Percentiles rank a stretch among this genome's conserved stretches.
These are phyloP conservation scores for Trichoderma asperelloides DNA, from an alignment of 495 filamentous ascomycete genomes.

Conservation along the genomic window DNA sequence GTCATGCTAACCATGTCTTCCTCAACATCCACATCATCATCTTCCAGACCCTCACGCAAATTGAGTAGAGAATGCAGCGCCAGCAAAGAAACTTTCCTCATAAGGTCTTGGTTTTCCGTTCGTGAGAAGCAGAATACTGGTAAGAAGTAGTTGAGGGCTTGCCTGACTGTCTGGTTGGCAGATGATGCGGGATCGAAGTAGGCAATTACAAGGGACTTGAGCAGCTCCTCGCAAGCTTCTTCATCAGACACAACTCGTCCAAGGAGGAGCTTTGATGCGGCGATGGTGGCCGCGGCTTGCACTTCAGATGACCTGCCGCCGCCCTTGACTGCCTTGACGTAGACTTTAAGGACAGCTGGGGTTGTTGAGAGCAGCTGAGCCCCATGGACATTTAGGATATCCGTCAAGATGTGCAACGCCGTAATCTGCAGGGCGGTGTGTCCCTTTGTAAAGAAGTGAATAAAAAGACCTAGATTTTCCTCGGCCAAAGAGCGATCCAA, in stretches of 20 bases:
- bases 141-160: conserved; percentile 89
- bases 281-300: conserved; percentile 72
- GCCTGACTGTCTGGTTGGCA: conserved; percentile 76
- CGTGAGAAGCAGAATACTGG: conserved; percentile 88
- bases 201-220: conserved; percentile 70
- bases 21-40: conserved; percentile 69
- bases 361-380: conserved; percentile 56
- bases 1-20: conserved; percentile 72
- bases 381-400: conserved; percentile 84
- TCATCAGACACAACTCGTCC: conserved; percentile 54
- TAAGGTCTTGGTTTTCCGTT: conserved; percentile 66
- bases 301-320: conserved; percentile 59
- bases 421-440: conserved; percentile 83
- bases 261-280: conserved; percentile 79
- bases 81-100: conserved; percentile 60
- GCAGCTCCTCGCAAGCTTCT: conserved; percentile 52
- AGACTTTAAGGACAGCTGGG: conserved; percentile 62
- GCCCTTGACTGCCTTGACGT: conserved; percentile 64
- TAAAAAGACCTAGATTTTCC: conserved; percentile 87
- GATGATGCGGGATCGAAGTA: conserved; percentile 87
- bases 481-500: conserved; percentile 86
- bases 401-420: conserved; percentile 83
- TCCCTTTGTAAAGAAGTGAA: conserved; percentile 91
- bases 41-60: conserved; percentile 61
- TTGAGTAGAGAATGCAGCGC: conserved; percentile 57